A percentile compares a stretch with the other conserved stretches of the same genome.
Conservation (phyloP, 2,329 filamentous ascomycete species). For the Microcyclosporella mali region DNA sequence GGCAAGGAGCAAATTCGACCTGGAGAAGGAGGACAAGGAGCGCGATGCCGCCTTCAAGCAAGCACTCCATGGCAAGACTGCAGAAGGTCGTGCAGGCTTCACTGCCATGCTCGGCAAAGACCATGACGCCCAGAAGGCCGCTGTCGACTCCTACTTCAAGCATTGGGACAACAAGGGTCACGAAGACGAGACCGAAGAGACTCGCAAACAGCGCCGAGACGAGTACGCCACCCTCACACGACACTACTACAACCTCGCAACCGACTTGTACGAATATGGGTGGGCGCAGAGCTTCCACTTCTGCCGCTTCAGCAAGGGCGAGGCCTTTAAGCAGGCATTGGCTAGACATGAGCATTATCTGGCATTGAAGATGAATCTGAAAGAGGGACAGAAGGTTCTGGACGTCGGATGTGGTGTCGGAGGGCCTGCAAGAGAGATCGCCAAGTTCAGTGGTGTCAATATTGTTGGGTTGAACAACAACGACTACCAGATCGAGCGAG, state of each 20-base stretch:
- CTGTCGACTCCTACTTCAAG: constrained; percentile 90
- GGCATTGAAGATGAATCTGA: constrained; percentile 78
- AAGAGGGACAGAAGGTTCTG: constrained; percentile 80
- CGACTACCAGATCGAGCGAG: constrained; percentile 95
- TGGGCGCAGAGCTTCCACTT: constrained; percentile 98
- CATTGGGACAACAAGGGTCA: constrained; percentile 85
- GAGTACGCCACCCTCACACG: constrained; percentile 91
- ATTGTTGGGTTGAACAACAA: constrained; percentile 97
- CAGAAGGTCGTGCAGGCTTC: constrained; percentile 73
- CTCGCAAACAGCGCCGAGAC: constrained; percentile 66
- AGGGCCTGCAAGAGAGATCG: constrained; percentile 90
- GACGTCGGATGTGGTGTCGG: constrained; percentile 97
- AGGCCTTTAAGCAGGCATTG: constrained; percentile 85
- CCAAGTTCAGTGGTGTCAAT: constrained; percentile 87
- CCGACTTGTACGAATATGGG: constrained; percentile 63
- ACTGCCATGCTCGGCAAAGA: constrained; percentile 83
- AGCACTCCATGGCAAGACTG: constrained; percentile 68
- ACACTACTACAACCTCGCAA: constrained; percentile 56
- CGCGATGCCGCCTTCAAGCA: constrained; percentile 69
- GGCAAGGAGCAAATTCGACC: constrained; percentile 25
- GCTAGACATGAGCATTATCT: constrained; percentile 97
- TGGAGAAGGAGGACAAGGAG: constrained; percentile 37
- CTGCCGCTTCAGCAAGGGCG: constrained; percentile 81
- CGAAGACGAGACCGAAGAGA: constrained; percentile 73
- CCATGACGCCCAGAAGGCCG: constrained; percentile 67